phyloP scores from a whole-genome alignment of 495 filamentous ascomycete species.

The Tetracladium marchalianum region DNA sequence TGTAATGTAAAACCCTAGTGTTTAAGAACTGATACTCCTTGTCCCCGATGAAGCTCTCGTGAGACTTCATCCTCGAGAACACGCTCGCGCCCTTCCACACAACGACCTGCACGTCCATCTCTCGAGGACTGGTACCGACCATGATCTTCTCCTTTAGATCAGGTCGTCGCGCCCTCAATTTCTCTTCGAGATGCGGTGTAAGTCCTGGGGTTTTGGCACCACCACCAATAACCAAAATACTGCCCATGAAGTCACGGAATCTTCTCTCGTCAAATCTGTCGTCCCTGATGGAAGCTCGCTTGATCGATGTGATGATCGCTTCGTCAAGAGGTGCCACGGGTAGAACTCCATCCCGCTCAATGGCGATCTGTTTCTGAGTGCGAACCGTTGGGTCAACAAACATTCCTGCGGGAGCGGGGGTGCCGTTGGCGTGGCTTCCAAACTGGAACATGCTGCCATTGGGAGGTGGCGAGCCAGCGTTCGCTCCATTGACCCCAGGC shows the following conservation, averaged over 20 bases:
- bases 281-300: slow-evolving; percentile 57
- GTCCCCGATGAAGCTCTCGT: slow-evolving; percentile 88
- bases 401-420: slow-evolving; percentile 16
- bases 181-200: slow-evolving; percentile 68
- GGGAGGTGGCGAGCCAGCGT: slow-evolving; percentile 37
- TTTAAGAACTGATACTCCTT: slow-evolving; percentile 86
- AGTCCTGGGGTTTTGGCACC: slow-evolving; percentile 73
- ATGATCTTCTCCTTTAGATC: slow-evolving; percentile 73
- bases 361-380: slow-evolving; percentile 38
- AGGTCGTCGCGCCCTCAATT: slow-evolving; percentile 57
- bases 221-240: slow-evolving; percentile 93
- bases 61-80: slow-evolving; percentile 84
- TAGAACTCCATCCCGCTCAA: slow-evolving; percentile 71
- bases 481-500: slow-evolving; percentile 34
- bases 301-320: slow-evolving; percentile 79
- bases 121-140: slow-evolving; percentile 77
- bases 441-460: slow-evolving; percentile 16
- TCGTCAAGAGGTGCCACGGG: slow-evolving; percentile 76
- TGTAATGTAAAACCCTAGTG: slow-evolving; percentile 68
- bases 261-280: slow-evolving; percentile 85
- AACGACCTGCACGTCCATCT: slow-evolving; percentile 90
- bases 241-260: slow-evolving; percentile 79
- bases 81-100: slow-evolving; percentile 97
- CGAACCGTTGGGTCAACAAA: slow-evolving; percentile 28
- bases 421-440: slow-evolving; percentile 19